Evolutionary conservation across 257 asterid species (phyloP).

Genomic region (Anisodus tanguticus): DNA sequence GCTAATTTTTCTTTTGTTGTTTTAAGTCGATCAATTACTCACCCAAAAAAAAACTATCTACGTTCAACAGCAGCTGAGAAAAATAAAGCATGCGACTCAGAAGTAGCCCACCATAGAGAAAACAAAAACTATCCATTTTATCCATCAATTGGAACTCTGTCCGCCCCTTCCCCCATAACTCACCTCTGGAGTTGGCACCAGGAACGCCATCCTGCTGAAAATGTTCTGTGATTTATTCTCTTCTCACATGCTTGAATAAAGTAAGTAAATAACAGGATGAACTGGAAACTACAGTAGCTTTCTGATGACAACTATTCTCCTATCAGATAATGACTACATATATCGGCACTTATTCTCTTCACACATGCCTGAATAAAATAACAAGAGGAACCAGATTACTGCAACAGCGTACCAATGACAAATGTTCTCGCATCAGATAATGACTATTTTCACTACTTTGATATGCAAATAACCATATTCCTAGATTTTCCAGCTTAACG

Average conservation of each 20-base stretch:
- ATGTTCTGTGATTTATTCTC: not conserved
- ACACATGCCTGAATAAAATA: constrained; percentile 1
- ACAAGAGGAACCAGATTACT: constrained; percentile 17
- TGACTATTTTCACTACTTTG: not conserved
- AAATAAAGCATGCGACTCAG: not conserved
- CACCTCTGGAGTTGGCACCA: constrained; percentile 11
- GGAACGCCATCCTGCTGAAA: not conserved
- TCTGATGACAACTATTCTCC: constrained; percentile 3
- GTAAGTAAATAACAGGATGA: constrained; percentile 18
- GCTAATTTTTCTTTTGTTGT: not conserved
- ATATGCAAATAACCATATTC: not conserved
- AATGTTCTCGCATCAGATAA: not conserved
- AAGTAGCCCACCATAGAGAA: constrained; percentile 9
- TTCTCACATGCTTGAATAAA: constrained; percentile 5
- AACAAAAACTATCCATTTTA: not conserved
- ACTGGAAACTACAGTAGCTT: not conserved
- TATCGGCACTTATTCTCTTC: not conserved
- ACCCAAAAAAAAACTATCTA: not conserved
- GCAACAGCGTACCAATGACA: not conserved
- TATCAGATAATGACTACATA: constrained; percentile 20
- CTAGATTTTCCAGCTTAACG: not conserved
- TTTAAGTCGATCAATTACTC: not conserved
- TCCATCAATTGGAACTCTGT: not conserved
- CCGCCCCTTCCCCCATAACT: constrained; percentile 11
- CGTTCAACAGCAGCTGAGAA: constrained; percentile 8